Conservation (phyloP, 2,329 filamentous ascomycete genomes). For the Blastomyces emzantsi region DNA sequence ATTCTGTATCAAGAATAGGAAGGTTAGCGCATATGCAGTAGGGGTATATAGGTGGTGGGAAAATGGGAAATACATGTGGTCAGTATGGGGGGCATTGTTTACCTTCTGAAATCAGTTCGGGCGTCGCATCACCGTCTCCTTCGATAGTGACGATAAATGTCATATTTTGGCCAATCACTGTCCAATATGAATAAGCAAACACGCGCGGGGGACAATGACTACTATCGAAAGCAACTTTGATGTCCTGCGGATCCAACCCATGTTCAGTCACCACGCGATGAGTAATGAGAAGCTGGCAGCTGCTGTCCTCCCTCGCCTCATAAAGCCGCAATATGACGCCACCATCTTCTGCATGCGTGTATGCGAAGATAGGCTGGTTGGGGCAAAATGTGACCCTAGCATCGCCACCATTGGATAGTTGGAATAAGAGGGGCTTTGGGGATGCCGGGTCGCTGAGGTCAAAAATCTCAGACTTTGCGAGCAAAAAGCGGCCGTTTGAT, state of each 20-base stretch:
- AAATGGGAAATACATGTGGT: neutral
- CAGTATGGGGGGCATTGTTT: neutral
- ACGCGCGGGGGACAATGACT: constrained; percentile 5
- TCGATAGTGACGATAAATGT: constrained; percentile 6
- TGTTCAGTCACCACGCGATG: neutral
- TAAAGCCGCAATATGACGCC: constrained; percentile 5
- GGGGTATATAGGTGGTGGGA: neutral
- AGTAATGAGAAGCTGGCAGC: constrained; percentile 6
- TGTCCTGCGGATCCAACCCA: constrained; percentile 6
- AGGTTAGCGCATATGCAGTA: neutral
- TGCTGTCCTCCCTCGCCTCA: constrained; percentile 1
- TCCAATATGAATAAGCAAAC: constrained; percentile 10
- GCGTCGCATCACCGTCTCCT: neutral
- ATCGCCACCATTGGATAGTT: neutral
- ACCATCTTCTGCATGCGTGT: constrained; percentile 1
- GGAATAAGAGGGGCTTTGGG: neutral
- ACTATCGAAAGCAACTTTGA: constrained; percentile 8
- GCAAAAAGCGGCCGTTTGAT: constrained; percentile 6
- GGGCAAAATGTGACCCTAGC: constrained; percentile 3
- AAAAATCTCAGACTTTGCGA: constrained; percentile 7
- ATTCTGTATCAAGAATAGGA: neutral
- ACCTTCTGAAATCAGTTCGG: constrained; percentile 6
- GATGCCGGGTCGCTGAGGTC: constrained; percentile 5
- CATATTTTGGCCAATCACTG: constrained; percentile 1
- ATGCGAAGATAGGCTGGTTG: constrained; percentile 8